Conservation (phyloP, 305 asterid species). For the Stenogyne calaminthoides region DNA sequence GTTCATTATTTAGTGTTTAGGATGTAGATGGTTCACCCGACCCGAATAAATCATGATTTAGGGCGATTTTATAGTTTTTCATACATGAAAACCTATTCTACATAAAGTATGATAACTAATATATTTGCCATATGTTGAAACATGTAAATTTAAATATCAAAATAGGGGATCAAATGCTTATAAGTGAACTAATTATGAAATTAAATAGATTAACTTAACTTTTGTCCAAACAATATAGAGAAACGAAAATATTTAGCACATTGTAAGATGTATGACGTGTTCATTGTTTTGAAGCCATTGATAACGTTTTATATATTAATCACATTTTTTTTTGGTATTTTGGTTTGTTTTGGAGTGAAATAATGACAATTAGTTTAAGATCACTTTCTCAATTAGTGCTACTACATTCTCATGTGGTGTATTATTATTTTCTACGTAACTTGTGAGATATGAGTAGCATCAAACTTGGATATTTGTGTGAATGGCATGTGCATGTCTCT, state of each 20-base stretch:
- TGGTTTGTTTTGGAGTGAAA: conserved; percentile 17
- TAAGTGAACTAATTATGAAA: background rate
- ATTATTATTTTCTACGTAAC: background rate
- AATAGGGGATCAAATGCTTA: background rate
- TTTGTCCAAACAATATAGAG: background rate
- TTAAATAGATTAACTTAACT: too few relatives aligned
- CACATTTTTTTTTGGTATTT: background rate
- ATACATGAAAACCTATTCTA: too few relatives aligned
- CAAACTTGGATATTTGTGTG: too few relatives aligned
- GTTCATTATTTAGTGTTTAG: too few relatives aligned
- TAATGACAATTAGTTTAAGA: conserved; percentile 26
- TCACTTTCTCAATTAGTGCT: conserved; percentile 29
- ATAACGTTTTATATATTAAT: background rate
- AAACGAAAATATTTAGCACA: background rate
- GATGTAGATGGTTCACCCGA: too few relatives aligned
- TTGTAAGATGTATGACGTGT: background rate
- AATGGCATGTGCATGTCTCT: too few relatives aligned
- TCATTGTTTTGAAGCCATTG: background rate
- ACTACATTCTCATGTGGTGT: conserved; percentile 20
- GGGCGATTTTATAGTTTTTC: too few relatives aligned
- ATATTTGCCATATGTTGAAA: too few relatives aligned
- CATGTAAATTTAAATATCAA: too few relatives aligned
- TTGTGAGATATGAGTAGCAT: too few relatives aligned
- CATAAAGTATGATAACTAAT: too few relatives aligned
- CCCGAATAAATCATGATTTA: too few relatives aligned